Evolutionary conservation across 495 filamentous ascomycete genomes (phyloP).

Genomic region (Tuber microsphaerosporum): DNA sequence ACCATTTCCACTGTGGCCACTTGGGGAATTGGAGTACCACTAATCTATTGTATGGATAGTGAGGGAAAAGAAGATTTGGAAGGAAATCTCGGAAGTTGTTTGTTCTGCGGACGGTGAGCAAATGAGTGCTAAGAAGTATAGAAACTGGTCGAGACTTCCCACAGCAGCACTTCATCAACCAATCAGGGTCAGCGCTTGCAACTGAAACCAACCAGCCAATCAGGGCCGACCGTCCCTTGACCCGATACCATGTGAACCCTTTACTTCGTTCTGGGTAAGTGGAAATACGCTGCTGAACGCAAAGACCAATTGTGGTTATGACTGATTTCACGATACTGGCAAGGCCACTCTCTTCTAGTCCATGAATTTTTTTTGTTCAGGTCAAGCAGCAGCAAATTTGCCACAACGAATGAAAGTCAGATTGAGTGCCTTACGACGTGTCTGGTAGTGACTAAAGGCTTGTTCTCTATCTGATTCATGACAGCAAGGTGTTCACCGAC

Average conservation of each 20-base stretch:
- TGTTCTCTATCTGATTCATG: background rate
- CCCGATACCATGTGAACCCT: background rate
- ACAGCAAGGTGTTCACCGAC: background rate
- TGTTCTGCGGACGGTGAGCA: background rate
- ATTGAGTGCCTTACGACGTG: background rate
- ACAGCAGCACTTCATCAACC: background rate
- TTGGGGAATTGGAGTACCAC: too few relatives aligned
- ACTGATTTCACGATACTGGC: background rate
- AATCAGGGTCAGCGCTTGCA: background rate
- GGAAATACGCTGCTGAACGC: background rate
- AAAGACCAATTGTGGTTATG: background rate
- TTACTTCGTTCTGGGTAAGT: background rate
- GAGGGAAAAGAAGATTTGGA: background rate
- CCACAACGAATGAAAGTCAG: background rate
- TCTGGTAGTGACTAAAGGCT: background rate
- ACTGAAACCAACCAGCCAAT: background rate
- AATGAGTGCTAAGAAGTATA: background rate
- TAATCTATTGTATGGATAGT: background rate
- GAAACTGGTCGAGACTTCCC: background rate
- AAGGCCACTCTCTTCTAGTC: background rate
- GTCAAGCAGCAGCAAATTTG: background rate
- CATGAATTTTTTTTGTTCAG: background rate
- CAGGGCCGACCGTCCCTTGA: background rate
- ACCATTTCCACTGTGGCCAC: too few relatives aligned
- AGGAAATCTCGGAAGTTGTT: background rate